phyloP scores from a whole-genome alignment of 768 basidiomycete species.

The Phanerodontia chrysosporium region DNA sequence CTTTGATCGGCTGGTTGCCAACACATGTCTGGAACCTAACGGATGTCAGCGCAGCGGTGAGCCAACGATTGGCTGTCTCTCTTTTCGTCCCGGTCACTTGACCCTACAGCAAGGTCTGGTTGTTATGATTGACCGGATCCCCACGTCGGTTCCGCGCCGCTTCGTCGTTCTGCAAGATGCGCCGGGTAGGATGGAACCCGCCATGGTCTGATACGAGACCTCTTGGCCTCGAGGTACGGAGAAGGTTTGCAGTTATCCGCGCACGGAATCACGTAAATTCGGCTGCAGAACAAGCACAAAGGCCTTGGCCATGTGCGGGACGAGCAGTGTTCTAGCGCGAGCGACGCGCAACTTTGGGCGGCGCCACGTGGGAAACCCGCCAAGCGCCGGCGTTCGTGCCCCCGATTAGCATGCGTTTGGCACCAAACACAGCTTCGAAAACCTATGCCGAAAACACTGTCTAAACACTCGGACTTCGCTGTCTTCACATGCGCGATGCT shows the following conservation, averaged over 20 bases:
- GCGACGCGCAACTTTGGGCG: background rate
- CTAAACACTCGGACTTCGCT: background rate
- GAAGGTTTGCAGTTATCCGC: background rate
- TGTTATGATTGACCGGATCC: conserved; percentile 4
- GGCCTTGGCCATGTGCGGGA: background rate
- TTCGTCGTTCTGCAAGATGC: background rate
- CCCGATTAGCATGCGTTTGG: background rate
- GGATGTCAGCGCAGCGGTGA: background rate
- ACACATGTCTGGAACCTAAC: background rate
- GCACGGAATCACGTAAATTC: background rate
- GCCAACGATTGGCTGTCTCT: background rate
- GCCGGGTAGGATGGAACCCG: too few species aligned
- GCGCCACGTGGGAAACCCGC: background rate
- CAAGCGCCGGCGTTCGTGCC: background rate
- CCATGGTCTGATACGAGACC: background rate
- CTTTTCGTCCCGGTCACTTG: too few species aligned
- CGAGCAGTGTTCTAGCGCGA: background rate
- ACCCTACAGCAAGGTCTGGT: background rate
- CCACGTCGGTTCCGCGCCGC: background rate
- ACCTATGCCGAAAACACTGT: background rate
- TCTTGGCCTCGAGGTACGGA: conserved; percentile 2
- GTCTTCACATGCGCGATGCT: background rate
- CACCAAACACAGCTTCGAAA: conserved; percentile 1
- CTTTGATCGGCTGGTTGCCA: background rate
- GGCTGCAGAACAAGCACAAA: background rate